Base-by-base conservation (phyloP, 352 stramenopile genomes). In the Globisporangium heterothallicum region DNA sequence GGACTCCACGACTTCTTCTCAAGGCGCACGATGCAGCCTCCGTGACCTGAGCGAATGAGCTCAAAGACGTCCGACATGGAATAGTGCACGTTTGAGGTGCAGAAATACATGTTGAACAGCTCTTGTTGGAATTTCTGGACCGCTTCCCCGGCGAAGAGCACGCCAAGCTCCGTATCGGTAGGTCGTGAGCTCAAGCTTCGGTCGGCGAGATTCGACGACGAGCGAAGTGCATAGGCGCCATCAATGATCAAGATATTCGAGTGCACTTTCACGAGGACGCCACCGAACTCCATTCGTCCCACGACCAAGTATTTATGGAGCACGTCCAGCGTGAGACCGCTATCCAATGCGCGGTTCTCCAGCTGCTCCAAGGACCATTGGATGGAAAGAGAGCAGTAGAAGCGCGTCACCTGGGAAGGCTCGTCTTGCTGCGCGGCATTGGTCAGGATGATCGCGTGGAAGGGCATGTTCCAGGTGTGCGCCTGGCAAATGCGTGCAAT, bases 161-260 rank as follows among this genome's bases (percentile, higher is more conserved):
- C 22, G 2, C 79, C 79, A 14, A 88, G 64, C 51, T 90, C 79
- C 1, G 79, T 90, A 45, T 90, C 79, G 14, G 75, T 88, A 3
- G 79, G 76, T 19, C 77, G 59, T 6, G 75, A 66, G 38, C 79
- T 90, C 16, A 90, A 34, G 62, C 77, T 88, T n/a, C 79, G 73
- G 36, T 90, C 79, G 4, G 79, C 77, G 34, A 90, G 61, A 40
- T 90, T 90, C 30, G 76, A 88, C 32, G 79, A 90, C 46, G 76
- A 87, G 5, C 79, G 70, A 29, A 90, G 52, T 6, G 77, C 79
- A 49, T 86, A 87, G 27, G 58, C 60, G n/a, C 79, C 77, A 41
- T 90, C 79, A 22, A 74, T 62, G 60, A 90, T 90, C 30, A 90
- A 59, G 29, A 90, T 84, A 50, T 90, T 90, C 19, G 79, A 90